Evolutionary conservation across 78 protist genomes (phyloP).

Genomic region (Emiliania huxleyi): DNA sequence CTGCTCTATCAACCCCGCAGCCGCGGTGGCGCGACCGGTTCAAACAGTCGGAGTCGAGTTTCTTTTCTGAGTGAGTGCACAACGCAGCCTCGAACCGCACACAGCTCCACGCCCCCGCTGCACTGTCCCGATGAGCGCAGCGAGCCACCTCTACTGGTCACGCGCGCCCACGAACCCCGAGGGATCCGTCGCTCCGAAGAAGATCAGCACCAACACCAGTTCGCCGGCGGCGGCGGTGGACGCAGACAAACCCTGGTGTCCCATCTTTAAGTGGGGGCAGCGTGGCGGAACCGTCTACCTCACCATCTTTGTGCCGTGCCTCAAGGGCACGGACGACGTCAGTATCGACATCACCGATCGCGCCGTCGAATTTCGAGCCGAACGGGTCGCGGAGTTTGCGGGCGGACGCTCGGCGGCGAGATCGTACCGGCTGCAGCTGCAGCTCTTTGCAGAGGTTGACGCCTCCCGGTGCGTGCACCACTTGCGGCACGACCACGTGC

Average conservation of each 20-base stretch:
- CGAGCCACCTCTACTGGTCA: too few species aligned
- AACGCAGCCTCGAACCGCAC: too few species aligned
- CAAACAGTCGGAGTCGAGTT: too few species aligned
- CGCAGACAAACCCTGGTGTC: background rate
- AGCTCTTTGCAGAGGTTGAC: background rate
- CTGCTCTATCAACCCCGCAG: too few species aligned
- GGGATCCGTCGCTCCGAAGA: too few species aligned
- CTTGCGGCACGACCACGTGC: slow-evolving; percentile 31
- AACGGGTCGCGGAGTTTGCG: background rate
- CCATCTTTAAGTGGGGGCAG: slow-evolving; percentile 20
- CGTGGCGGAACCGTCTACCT: background rate
- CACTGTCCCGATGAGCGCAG: too few species aligned
- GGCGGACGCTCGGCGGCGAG: background rate
- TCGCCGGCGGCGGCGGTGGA: too few species aligned
- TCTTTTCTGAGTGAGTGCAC: too few species aligned
- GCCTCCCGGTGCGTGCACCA: background rate
- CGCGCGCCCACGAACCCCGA: too few species aligned
- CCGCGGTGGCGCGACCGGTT: too few species aligned
- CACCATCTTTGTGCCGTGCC: slow-evolving; percentile 9
- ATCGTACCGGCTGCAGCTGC: background rate
- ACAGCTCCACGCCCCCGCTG: too few species aligned
- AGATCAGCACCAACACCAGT: too few species aligned
- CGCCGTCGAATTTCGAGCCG: background rate
- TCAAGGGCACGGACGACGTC: background rate
- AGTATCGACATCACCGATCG: background rate